A percentile compares a stretch with the other conserved stretches of the same genome.
Conservation (phyloP, 495 filamentous ascomycete species). For the Xylaria palmicola region DNA sequence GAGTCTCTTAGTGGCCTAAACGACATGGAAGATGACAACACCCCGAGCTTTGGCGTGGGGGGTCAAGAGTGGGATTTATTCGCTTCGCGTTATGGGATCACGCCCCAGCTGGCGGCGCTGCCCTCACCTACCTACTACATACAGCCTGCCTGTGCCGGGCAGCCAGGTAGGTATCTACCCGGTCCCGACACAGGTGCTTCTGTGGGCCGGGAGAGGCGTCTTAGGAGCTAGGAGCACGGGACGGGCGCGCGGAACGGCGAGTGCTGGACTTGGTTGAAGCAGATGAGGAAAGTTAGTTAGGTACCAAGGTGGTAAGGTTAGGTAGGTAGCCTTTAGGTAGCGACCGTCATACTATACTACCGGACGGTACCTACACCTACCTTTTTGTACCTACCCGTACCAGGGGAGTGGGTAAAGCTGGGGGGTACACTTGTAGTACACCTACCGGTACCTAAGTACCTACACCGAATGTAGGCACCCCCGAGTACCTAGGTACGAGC, state of each 20-base stretch:
- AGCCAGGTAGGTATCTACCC: neutral
- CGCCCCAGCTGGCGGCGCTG: too few species aligned
- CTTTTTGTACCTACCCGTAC: too few species aligned
- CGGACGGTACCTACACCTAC: neutral
- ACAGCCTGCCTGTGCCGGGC: neutral
- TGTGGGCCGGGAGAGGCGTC: neutral
- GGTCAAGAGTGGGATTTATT: slow-evolving; percentile 32
- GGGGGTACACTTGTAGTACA: too few species aligned
- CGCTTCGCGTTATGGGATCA: slow-evolving; percentile 9
- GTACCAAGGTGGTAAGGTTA: neutral
- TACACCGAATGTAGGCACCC: too few species aligned
- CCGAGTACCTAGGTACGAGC: too few species aligned
- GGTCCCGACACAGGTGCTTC: neutral
- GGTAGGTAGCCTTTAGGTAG: too few species aligned
- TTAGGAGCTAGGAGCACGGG: too few species aligned
- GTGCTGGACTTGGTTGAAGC: neutral
- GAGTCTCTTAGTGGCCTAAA: slow-evolving; percentile 33
- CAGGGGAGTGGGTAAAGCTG: too few species aligned
- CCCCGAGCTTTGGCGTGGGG: slow-evolving; percentile 28
- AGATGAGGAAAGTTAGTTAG: neutral
- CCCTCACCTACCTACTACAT: too few species aligned
- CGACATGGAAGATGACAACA: slow-evolving; percentile 36
- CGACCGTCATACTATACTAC: too few species aligned
- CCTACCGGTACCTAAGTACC: too few species aligned
- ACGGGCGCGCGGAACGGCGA: too few species aligned